Conservation (phyloP, 495 filamentous ascomycete genomes). For the Lepidopterella palustris region DNA sequence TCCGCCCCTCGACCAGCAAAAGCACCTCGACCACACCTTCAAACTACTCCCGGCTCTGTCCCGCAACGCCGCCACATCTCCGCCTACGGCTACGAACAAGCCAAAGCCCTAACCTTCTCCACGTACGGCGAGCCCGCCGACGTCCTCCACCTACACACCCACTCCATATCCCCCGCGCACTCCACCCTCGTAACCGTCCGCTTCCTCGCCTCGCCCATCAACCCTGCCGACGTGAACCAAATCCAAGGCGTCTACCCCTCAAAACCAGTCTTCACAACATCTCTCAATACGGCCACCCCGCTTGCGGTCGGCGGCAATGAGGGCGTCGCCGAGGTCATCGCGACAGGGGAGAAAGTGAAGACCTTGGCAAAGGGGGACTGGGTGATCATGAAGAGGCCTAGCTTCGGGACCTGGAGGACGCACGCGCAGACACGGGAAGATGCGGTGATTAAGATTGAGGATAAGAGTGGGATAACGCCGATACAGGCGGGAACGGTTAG, state of each 20-base stretch:
- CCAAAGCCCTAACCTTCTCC: slow-evolving; percentile 81
- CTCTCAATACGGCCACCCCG: slow-evolving; percentile 67
- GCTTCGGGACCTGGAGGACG: slow-evolving; percentile 89
- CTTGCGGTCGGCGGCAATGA: slow-evolving; percentile 82
- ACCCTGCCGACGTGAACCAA: slow-evolving; percentile 95
- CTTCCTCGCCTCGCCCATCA: slow-evolving; percentile 83
- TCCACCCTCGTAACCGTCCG: slow-evolving; percentile 50
- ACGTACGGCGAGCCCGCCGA: slow-evolving; percentile 79
- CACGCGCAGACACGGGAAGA: slow-evolving; percentile 62
- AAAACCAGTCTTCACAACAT: slow-evolving; percentile 63
- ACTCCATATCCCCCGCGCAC: slow-evolving; percentile 40
- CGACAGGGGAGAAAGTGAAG: slow-evolving; percentile 53
- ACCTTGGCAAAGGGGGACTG: slow-evolving; percentile 68
- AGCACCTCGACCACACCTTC: slow-evolving; percentile 7
- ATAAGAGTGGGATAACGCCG: slow-evolving; percentile 59
- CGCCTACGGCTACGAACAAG: slow-evolving; percentile 95
- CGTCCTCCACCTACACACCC: slow-evolving; percentile 52
- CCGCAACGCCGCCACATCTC: slow-evolving; percentile 46
- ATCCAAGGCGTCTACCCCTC: slow-evolving; percentile 95
- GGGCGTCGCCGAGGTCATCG: slow-evolving; percentile 77
- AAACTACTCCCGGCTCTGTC: background rate
- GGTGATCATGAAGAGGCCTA: slow-evolving; percentile 75
- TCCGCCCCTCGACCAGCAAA: background rate
- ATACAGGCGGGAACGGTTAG: slow-evolving; percentile 76
- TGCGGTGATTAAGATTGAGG: slow-evolving; percentile 57